Base-by-base conservation (phyloP, 352 stramenopile genomes). In the Globisporangium cystogenes region DNA sequence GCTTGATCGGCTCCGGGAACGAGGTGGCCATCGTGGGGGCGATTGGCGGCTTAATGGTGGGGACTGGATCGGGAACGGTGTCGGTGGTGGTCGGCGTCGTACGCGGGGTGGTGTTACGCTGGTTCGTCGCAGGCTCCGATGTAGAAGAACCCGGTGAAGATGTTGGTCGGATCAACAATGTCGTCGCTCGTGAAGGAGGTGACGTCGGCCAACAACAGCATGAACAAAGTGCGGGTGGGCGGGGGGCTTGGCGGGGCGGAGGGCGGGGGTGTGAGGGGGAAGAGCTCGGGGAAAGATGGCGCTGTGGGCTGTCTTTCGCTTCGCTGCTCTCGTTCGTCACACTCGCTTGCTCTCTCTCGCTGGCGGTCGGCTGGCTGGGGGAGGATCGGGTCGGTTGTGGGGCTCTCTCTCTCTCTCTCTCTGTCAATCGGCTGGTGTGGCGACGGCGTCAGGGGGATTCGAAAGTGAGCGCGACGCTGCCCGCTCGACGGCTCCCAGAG, bases 81-180 rank as follows among this genome's bases (percentile, higher is more conserved):
- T 29, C 26, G 26, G 3, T 29, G 26, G 26, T 29, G 26, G 21
- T 43, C 39, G n/a, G 29, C 21, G 26, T 20, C 3, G 8, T 24
- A n/a, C 18, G 35, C 3, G 14, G 41, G 16, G 46, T 42, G 54
- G 51, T 90, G 76, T 91, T 93, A 93, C 39, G 83, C 83, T 60
- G 83, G 83, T 67, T 91, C 82, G 78, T 93, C 83, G 67, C 83
- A 93, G 76, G 83, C 83, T 78, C 83, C 81, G 75, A 88, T 88
- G 79, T 92, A 90, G 60, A 93, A 93, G 68, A 93, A 91, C 67
- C 83, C 83, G 66, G 83, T 93, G 76, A 92, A 93, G 66, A 93
- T 91, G 63, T 69, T 80, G 60, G 79, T 87, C 51, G 73, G 73
- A 74, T 93, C 83, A 85, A 93, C 83, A 78, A 92, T 89, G 74